Evolutionary conservation across 2,329 filamentous ascomycete species (phyloP), one percentile per base, ranked within the genome.

Genomic region (Ophiostoma ips): DNA sequence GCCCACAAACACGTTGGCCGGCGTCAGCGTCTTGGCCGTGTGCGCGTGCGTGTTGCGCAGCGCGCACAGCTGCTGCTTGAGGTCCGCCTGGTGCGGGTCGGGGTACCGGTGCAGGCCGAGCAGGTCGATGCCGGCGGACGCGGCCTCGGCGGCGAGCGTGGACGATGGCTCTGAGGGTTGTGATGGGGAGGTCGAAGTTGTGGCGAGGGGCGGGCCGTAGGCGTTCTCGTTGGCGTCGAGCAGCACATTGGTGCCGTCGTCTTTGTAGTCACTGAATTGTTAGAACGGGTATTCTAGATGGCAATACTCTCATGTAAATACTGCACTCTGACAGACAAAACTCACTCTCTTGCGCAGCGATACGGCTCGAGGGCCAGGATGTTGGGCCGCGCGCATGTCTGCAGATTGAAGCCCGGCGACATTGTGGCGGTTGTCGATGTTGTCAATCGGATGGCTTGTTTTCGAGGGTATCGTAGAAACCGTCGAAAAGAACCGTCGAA

Each of bases 171-270:
- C 96, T 58, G 90, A 18, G 30, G 30, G 13, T n/a, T 16, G 37
- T 43, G 37, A 28, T 90, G 64, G 57, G 96, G 83, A 46, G 95
- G 36, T 12, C 1, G 36, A 19, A 10, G 6, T 12, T 81, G 60
- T 95, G 79, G 63, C 12, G 2, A 67, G 61, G 45, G 86, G 83
- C 0, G 92, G 90, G 0, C 92, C 92, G 61, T 84, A 95, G 53
- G 92, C 88, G 62, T 98, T 98, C 70, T 98, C 92, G 62, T 98
- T 98, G 59, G 92, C 92, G 64, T 98, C 92, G 57, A 98, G 84
- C 48, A 98, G 82, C 60, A 96, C 81, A 62, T 96, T 96, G 52
- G 81, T 90, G 58, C 92, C 92, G 63, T 98, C 85, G 65, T 98
- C 90, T 71, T 98, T 95, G 77, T 98, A 96, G 76, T 98, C 92